Evolutionary conservation across 2,329 filamentous ascomycete species (phyloP).

Genomic region (Exophiala aquamarina): DNA sequence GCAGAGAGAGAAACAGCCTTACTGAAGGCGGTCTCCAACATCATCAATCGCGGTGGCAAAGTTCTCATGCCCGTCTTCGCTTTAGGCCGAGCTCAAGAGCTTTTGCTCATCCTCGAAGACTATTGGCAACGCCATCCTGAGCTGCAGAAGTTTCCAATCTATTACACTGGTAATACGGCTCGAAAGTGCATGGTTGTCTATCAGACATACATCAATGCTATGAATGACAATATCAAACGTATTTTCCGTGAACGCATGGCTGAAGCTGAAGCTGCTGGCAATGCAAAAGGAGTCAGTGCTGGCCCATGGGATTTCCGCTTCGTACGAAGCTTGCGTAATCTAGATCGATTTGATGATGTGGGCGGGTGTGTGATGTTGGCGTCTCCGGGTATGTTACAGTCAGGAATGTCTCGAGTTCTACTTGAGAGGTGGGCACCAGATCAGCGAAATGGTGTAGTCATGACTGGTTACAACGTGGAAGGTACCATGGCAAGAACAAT

Average conservation of each 20-base stretch:
- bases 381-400: slow-evolving; percentile 97
- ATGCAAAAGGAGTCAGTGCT: slow-evolving; percentile 64
- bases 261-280: slow-evolving; percentile 78
- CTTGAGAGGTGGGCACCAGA: slow-evolving; percentile 95
- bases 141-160: slow-evolving; percentile 88
- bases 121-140: slow-evolving; percentile 92
- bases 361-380: slow-evolving; percentile 96
- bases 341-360: slow-evolving; percentile 94
- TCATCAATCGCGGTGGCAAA: slow-evolving; percentile 86
- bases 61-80: slow-evolving; percentile 96
- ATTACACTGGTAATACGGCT: slow-evolving; percentile 94
- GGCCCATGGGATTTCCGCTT: slow-evolving; percentile 97
- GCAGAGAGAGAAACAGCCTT: slow-evolving; percentile 87
- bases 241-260: slow-evolving; percentile 92
- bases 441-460: slow-evolving; percentile 95
- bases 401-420: slow-evolving; percentile 87
- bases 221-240: slow-evolving; percentile 99
- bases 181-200: slow-evolving; percentile 98
- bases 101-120: slow-evolving; percentile 91
- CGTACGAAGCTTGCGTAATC: slow-evolving; percentile 84
- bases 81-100: slow-evolving; percentile 86
- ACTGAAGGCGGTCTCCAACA: slow-evolving; percentile 91
- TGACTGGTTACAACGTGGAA: slow-evolving; percentile 97
- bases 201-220: slow-evolving; percentile 94
- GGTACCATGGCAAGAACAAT: slow-evolving; percentile 98